phyloP scores from a whole-genome alignment of 148 eudicot genomes.

The Rhododendron simsii region DNA sequence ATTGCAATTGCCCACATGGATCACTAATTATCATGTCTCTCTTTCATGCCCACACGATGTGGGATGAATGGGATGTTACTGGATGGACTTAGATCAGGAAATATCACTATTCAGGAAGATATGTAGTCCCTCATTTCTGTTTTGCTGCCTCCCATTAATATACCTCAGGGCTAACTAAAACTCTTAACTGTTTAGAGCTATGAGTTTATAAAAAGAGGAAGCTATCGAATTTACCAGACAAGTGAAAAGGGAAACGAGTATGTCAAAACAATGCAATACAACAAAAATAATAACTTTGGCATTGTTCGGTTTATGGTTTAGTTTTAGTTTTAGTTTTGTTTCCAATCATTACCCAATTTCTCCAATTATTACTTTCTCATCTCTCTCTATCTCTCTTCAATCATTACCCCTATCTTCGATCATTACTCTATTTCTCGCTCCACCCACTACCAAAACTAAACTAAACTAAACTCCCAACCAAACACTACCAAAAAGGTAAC shows the following conservation, averaged over 20 bases:
- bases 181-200: neutral
- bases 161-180: neutral
- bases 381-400: no score
- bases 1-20: neutral
- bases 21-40: neutral
- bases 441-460: no score
- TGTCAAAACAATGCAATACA: neutral
- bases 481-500: neutral
- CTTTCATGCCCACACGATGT: neutral
- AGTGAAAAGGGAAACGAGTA: neutral
- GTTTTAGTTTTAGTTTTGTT: no score
- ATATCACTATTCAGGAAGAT: neutral
- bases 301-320: no score
- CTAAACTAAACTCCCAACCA: no score
- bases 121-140: neutral
- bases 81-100: neutral
- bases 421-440: no score
- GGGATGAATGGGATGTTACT: neutral
- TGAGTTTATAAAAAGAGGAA: conserved; percentile 7
- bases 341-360: no score
- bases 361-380: no score
- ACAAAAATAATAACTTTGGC: neutral
- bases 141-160: neutral
- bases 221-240: neutral
- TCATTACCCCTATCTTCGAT: no score